Evolutionary conservation across 176 grass and related monocot species (phyloP), one percentile per base, ranked within the genome.

Genomic region (Tuctoria greenei): DNA sequence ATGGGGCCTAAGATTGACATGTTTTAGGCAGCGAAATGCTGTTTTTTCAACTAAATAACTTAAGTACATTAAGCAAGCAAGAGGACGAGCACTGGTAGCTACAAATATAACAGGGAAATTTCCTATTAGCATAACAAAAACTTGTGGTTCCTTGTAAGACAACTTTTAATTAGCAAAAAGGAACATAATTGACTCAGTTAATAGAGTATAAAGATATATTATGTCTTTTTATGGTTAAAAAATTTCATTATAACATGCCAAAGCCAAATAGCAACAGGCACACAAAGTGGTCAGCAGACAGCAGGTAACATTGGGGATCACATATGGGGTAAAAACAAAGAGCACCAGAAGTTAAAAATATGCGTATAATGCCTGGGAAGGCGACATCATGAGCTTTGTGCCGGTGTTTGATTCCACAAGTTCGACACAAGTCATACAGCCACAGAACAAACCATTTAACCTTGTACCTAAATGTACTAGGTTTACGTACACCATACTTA

Each of bases 401-500:
- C n/a, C n/a, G n/a, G 10, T 17, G 7, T 71, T 86, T 81, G 27
- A 76, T 41, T 63, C 45, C 72, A 77, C 34, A 82, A 56, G 27
- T 64, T 60, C 18, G 59, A 35, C 17, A 72, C 34, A 34, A 71
- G 59, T 59, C 55, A 82, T 37, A 58, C 20, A 46, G 15, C 31
- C 39, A 42, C 40, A 67, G 66, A 82, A 78, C 26, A 26, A 17
- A 36, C 37, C 21, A 43, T 44, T 37, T 21, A 57, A 37, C 51
- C 4, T 8, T 24, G 34, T 9, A 72, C 24, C 36, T 27, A 52
- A 46, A 39, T 52, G 64, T 60, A 43, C 70, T 34, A 44, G 18
- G 40, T 72, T 71, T 41, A 61, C 20, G 82, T 46, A 70, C 26
- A 7, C 31, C 4, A 65, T 15, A 64, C 12, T 67, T 18, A 70